Conservation (phyloP, 148 eudicot genomes). For the Camellia lanceoleosa region DNA sequence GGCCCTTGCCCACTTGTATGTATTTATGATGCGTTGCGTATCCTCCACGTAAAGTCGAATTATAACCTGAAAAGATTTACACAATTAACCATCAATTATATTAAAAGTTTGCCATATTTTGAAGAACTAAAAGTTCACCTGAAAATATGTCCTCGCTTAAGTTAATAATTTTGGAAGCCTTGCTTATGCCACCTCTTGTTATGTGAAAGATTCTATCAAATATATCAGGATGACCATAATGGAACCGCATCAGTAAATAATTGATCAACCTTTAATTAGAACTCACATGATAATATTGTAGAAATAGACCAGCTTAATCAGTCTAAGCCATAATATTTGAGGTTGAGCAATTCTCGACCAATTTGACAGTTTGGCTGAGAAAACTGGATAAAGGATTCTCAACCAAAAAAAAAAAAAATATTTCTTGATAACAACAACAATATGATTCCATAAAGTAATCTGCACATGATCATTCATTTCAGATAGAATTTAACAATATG, state of each 20-base stretch:
- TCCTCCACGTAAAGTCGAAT: constrained; percentile 90
- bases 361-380: constrained; percentile 1
- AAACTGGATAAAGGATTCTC: constrained; percentile 1
- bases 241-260: constrained; percentile 75
- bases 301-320: constrained; percentile 4
- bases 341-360: not conserved
- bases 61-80: constrained; percentile 55
- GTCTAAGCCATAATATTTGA: not conserved
- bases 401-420: too few relatives aligned
- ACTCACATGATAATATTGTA: not conserved
- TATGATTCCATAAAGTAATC: not conserved
- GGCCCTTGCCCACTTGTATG: constrained; percentile 97
- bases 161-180: too few relatives aligned
- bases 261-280: constrained; percentile 17
- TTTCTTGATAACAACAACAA: too few relatives aligned
- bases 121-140: constrained; percentile 40
- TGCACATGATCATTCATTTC: not conserved
- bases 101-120: constrained; percentile 3
- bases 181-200: constrained; percentile 95
- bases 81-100: constrained; percentile 19
- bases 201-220: constrained; percentile 91
- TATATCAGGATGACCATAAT: constrained; percentile 97
- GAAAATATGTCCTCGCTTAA: constrained; percentile 96
- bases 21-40: constrained; percentile 94
- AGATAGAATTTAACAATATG: not conserved